Base-by-base conservation (phyloP, 768 basidiomycete genomes). In the Mycena kentingensis region DNA sequence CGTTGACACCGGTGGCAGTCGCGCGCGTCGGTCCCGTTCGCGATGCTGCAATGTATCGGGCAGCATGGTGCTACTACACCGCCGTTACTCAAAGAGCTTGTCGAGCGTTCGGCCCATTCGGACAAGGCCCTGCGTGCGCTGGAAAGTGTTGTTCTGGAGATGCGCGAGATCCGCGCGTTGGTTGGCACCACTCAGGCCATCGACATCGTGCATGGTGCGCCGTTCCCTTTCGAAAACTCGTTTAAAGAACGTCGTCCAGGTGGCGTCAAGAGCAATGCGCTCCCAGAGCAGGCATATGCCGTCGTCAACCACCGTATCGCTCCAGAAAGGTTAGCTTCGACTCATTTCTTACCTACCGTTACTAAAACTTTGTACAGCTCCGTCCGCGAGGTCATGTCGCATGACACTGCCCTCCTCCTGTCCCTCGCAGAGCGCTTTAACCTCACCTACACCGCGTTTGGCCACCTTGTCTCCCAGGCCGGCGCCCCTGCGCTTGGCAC, bases 121-220 rank as follows among this genome's bases (percentile, higher is more conserved):
- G 72, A 81, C 25, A 57, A 61, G 29, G 71, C 73, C 1, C 70
- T 85, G 24, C 66, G 62, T 29, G 63, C 65, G 27, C 70, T 82
- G 16, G 78, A 80, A 37, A 56, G 65, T 12, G 63, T 70, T 19
- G 58, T 71, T n/a, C 57, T 67, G 13, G 51, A 58, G 35, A 43
- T 69, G 32, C 58, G 57, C 0, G 29, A 34, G 5, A 64, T 65
- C 48, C 66, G 63, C 16, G 72, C 64, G 24, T 54, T 73, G 5
- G 63, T 76, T 5, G 67, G 72, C 13, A 83, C 83, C 19, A 83
- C 83, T 3, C 81, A 83, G 65, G 84, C 84, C 3, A 73, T 80
- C 26, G 82, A 84, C 57, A 58, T 87, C 8, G 60, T 76, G 18
- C n/a, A n/a, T n/a, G n/a, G n/a, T n/a, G n/a, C n/a, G n/a, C n/a